Conservation (phyloP, 2,329 filamentous ascomycete genomes). For the Trichoderma asperellum region DNA sequence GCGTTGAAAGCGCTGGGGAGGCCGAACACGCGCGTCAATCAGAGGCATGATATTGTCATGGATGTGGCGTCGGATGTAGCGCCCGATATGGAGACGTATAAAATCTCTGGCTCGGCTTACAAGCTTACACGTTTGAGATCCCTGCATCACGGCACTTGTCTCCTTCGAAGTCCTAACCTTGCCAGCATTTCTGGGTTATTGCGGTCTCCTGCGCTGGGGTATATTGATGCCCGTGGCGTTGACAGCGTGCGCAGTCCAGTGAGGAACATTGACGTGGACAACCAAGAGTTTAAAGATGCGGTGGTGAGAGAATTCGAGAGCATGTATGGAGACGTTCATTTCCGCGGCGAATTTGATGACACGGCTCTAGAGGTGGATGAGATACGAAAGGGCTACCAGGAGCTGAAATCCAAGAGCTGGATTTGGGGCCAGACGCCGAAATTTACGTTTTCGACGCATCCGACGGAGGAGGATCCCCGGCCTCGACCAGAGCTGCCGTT, state of each 20-base stretch:
- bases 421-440: constrained; percentile 84
- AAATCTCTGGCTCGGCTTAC: constrained; percentile 93
- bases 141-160: constrained; percentile 90
- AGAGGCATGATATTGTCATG: constrained; percentile 90
- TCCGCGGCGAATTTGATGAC: constrained; percentile 52
- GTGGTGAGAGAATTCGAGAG: constrained; percentile 67
- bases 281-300: constrained; percentile 53
- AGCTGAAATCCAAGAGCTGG: constrained; percentile 67
- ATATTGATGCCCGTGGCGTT: constrained; percentile 80
- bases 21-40: constrained; percentile 73
- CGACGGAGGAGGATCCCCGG: constrained; percentile 62
- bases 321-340: constrained; percentile 62
- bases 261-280: constrained; percentile 70
- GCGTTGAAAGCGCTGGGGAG: constrained; percentile 68
- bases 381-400: constrained; percentile 49
- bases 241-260: constrained; percentile 89
- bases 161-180: constrained; percentile 78
- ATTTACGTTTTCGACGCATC: constrained; percentile 70
- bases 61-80: constrained; percentile 44
- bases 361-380: constrained; percentile 50
- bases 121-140: constrained; percentile 82
- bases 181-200: constrained; percentile 69
- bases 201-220: constrained; percentile 75
- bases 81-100: constrained; percentile 54
- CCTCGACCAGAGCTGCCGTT: constrained; percentile 55